Evolutionary conservation across 106 monocot species (phyloP).

Genomic region (Phalaenopsis aphrodite): DNA sequence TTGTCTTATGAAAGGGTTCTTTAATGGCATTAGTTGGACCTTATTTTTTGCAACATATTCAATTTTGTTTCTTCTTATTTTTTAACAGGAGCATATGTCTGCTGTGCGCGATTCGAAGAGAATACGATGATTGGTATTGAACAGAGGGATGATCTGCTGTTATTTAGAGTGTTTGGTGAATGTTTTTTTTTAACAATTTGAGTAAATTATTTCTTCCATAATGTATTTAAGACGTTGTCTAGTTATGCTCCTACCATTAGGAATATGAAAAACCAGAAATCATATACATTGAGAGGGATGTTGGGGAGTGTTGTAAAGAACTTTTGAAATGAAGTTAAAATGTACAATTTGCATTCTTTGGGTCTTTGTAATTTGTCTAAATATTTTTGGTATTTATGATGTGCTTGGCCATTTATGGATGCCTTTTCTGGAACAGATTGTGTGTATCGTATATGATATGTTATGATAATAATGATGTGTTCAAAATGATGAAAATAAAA

Average conservation of each 20-base stretch:
- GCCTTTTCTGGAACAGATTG: not conserved
- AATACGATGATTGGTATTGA: constrained; percentile 18
- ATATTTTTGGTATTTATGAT: not conserved
- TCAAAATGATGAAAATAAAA: too few species aligned
- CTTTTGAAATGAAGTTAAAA: not conserved
- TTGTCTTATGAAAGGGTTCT: not conserved
- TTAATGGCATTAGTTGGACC: not conserved
- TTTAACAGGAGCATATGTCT: constrained; percentile 79
- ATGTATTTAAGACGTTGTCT: not conserved
- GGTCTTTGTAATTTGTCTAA: not conserved
- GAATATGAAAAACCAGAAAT: not conserved
- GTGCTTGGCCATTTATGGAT: not conserved
- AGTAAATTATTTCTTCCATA: not conserved
- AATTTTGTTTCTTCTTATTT: not conserved
- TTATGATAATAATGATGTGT: too few species aligned
- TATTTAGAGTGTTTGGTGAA: not conserved
- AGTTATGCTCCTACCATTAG: not conserved
- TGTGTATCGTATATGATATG: too few species aligned
- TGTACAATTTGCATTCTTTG: not conserved
- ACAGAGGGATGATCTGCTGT: not conserved
- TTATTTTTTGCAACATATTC: not conserved
- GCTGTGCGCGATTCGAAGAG: constrained; percentile 72
- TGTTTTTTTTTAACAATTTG: not conserved
- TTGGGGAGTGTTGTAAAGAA: not conserved
- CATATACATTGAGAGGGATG: not conserved